Evolutionary conservation across 2,329 filamentous ascomycete genomes (phyloP).

Genomic region (Alternaria arborescens): DNA sequence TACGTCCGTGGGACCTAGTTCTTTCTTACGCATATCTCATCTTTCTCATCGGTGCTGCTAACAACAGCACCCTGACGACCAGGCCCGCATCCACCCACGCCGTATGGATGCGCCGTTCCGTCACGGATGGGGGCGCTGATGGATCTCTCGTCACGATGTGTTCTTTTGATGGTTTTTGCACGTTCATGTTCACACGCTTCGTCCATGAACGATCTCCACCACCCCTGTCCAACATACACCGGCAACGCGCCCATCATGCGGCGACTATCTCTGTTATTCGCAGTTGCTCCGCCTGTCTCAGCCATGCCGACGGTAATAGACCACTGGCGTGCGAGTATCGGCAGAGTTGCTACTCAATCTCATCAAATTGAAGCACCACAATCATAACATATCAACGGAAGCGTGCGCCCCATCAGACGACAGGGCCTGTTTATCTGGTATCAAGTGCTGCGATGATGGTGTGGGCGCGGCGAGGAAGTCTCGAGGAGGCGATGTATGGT

Average conservation of each 20-base stretch:
- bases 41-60: conserved; percentile 28
- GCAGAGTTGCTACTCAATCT: neutral
- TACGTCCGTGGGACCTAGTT: conserved; percentile 34
- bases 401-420: neutral
- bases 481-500: conserved; percentile 36
- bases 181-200: conserved; percentile 20
- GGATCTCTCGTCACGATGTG: conserved; percentile 3
- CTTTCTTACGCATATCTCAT: conserved; percentile 35
- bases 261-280: conserved; percentile 17
- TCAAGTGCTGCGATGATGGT: conserved; percentile 16
- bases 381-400: neutral
- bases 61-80: conserved; percentile 17
- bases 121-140: conserved; percentile 11
- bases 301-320: conserved; percentile 3
- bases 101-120: conserved; percentile 12
- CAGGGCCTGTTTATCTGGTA: neutral
- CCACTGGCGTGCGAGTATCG: neutral
- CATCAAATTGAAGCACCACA: neutral
- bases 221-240: conserved; percentile 18
- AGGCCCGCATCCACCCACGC: conserved; percentile 20
- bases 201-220: conserved; percentile 19
- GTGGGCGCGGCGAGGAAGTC: conserved; percentile 28
- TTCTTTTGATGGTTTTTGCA: conserved; percentile 17
- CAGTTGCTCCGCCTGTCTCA: conserved; percentile 15
- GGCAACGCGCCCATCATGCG: conserved; percentile 11